Base-by-base conservation (phyloP, 2,329 filamentous ascomycete genomes). In the Colletotrichum horii region DNA sequence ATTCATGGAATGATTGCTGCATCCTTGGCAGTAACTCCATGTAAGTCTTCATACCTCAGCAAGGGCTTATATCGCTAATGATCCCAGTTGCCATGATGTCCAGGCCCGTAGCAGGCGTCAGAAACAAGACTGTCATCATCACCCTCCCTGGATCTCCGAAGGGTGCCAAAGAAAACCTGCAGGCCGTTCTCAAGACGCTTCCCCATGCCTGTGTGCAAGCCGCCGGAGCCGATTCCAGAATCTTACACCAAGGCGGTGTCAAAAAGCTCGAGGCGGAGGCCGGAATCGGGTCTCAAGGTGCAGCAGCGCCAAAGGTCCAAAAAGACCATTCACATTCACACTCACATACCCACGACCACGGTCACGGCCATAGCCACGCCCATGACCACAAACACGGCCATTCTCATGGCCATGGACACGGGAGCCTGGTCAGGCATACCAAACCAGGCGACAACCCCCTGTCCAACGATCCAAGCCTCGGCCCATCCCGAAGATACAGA, bases 91-190 rank as follows among this genome's bases (percentile, higher is more conserved):
- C 97, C 60, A 93, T 98, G 87, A 99, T 99, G 97, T 95, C 97
- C 67, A 92, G 97, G 61, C 97, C 97, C 6, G 94, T 97, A 15
- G 97, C 97, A 26, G 97, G 97, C 4, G 93, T 98, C 4, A 90
- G 97, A 36, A 93, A 96, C 77, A 92, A 92, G 76, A 93, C 95
- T 1, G 85, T 99, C 68, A 94, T 99, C 28, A 86, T 98, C 77
- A 99, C 97, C 0, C 87, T 99, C 5, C 97, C 97, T 0, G 97
- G 97, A 2, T 98, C 96, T 0, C 97, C 97, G 0, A 98, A 98
- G 83, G 97, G 96, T 2, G 97, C 97, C 11, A 95, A 93, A 81
- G 97, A 99, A 86, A 99, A 98, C 81, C 90, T 99, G 0, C 93
- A 97, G 81, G 93, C 96, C 2, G 89, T 99, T 8, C 87, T 99